Evolutionary conservation across 768 basidiomycete genomes (phyloP).

Genomic region (Suillus discolor): DNA sequence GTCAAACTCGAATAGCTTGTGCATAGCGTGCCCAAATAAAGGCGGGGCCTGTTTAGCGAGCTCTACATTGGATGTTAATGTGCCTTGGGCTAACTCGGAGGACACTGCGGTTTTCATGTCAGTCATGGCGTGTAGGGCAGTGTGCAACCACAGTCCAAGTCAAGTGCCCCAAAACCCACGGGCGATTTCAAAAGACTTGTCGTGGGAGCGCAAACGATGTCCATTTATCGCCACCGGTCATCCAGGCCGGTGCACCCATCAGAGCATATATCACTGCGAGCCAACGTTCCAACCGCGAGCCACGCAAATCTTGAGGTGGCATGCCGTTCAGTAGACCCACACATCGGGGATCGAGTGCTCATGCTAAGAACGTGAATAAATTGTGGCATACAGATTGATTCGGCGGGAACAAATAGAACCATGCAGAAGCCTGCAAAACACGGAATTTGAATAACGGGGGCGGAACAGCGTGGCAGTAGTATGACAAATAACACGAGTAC

Average conservation of each 20-base stretch:
- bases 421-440: not conserved
- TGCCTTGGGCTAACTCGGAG: not conserved
- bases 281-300: not conserved
- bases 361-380: not conserved
- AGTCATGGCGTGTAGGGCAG: not conserved
- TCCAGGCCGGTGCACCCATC: not conserved
- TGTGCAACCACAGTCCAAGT: not conserved
- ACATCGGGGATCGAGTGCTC: not conserved
- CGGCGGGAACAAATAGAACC: not conserved
- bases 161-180: not conserved
- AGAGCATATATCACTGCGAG: not conserved
- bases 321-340: not conserved
- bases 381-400: not conserved
- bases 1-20: constrained; percentile 17
- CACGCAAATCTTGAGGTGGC: not conserved
- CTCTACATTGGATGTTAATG: constrained; percentile 10
- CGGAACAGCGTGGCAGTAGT: not conserved
- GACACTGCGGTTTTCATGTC: not conserved
- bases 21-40: constrained; percentile 57
- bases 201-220: not conserved
- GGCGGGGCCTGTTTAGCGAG: constrained; percentile 36
- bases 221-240: not conserved
- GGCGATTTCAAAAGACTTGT: not conserved
- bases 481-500: not conserved
- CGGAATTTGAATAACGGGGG: not conserved